Conservation (phyloP, 805 yeast species). For the Candida orba region DNA sequence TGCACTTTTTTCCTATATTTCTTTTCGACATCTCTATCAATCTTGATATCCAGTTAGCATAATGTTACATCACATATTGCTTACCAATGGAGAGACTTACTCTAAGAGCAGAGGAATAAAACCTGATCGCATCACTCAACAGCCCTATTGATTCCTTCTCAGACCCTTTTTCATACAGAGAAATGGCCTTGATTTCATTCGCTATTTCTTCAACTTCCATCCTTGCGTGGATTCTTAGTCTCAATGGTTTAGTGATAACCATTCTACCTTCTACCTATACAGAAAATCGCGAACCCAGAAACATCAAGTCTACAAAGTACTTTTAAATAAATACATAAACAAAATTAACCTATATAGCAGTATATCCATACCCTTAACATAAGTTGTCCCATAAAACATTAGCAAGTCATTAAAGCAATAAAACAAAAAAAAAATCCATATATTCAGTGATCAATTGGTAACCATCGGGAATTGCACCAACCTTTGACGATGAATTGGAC, state of each 20-base stretch:
- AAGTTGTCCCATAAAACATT: no score
- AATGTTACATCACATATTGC: neutral
- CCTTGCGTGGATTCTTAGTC: neutral
- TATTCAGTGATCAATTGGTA: constrained; percentile 5
- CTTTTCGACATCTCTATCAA: constrained; percentile 52
- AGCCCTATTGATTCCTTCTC: constrained; percentile 66
- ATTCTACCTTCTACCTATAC: no score
- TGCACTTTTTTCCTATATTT: constrained; percentile 53
- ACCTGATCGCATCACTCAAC: constrained; percentile 74
- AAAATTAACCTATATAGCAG: no score
- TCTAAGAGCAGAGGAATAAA: constrained; percentile 65
- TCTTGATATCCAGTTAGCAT: constrained; percentile 1
- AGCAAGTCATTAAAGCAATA: no score
- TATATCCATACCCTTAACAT: no score
- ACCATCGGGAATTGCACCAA: constrained; percentile 23
- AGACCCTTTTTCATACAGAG: constrained; percentile 61
- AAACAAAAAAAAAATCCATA: no score
- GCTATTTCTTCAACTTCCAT: constrained; percentile 8
- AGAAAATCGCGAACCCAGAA: neutral
- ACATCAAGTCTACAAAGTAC: no score
- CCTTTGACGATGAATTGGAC: constrained; percentile 24
- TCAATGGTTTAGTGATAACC: no score
- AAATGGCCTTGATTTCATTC: constrained; percentile 40
- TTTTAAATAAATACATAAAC: no score
- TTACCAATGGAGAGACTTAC: constrained; percentile 24